Evolutionary conservation across 768 basidiomycete species (phyloP).

Genomic region (Tulasnella sp.): DNA sequence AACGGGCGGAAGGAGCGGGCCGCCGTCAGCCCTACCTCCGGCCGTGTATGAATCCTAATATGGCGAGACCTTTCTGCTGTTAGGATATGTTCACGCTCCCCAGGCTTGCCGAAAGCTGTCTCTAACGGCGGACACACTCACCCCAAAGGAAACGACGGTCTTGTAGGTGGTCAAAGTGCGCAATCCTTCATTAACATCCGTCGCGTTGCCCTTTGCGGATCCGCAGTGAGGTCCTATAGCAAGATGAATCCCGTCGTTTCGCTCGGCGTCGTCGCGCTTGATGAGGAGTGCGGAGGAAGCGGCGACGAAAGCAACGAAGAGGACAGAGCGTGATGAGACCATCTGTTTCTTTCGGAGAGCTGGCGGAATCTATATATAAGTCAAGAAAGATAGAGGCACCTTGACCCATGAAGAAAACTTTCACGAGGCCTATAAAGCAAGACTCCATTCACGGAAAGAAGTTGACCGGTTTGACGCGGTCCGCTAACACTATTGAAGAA

Average conservation of each 20-base stretch:
- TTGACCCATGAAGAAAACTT: neutral
- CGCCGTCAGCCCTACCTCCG: slow-evolving; percentile 50
- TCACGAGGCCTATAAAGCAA: neutral
- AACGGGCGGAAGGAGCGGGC: slow-evolving; percentile 44
- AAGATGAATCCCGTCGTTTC: slow-evolving; percentile 37
- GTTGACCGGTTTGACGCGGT: neutral
- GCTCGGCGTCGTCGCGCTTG: neutral
- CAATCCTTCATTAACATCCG: slow-evolving; percentile 53
- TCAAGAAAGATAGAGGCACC: neutral
- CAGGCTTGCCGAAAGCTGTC: slow-evolving; percentile 34
- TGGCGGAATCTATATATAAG: neutral
- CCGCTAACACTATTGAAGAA: neutral
- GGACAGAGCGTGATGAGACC: neutral
- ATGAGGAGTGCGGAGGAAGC: neutral
- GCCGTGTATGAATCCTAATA: slow-evolving; percentile 50
- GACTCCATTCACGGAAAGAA: neutral
- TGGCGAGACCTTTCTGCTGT: neutral
- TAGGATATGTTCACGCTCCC: neutral
- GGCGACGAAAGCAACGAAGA: neutral
- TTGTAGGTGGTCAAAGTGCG: slow-evolving; percentile 38
- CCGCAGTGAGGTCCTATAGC: slow-evolving; percentile 43
- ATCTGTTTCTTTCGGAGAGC: neutral
- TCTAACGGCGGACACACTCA: neutral
- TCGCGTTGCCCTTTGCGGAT: slow-evolving; percentile 42
- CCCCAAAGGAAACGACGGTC: slow-evolving; percentile 53